Percentiles rank a stretch among this genome's conserved stretches.
These are phyloP conservation scores for Aspergillus campestris DNA, from an alignment of 495 filamentous ascomycete genomes.

Conservation along the genomic window DNA sequence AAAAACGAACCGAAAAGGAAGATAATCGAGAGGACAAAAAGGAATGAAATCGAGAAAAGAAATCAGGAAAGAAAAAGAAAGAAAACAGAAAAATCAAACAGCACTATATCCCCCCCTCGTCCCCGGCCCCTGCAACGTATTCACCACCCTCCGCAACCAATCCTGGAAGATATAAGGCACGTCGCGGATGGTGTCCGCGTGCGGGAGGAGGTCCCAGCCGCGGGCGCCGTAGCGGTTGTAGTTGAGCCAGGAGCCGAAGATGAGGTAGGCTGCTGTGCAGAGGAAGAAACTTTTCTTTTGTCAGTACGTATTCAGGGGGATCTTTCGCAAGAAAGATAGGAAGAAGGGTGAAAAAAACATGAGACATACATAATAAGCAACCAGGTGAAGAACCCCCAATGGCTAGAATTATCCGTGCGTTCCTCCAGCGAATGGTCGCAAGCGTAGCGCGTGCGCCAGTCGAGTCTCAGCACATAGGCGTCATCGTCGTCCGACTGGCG, in stretches of 20 bases:
- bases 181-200: constrained; percentile 86
- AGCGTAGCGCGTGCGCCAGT: constrained; percentile 80
- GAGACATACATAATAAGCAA: constrained; percentile 83
- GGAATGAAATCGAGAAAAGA: neutral
- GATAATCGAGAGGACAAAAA: neutral
- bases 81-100: constrained; percentile 45
- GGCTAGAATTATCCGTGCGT: constrained; percentile 29
- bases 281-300: constrained; percentile 61
- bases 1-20: too few species aligned
- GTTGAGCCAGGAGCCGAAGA: constrained; percentile 98
- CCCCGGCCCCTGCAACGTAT: constrained; percentile 69
- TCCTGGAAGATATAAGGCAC: constrained; percentile 88
- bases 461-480: constrained; percentile 53
- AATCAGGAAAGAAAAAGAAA: constrained; percentile 3
- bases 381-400: constrained; percentile 98
- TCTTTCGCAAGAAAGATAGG: neutral
- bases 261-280: constrained; percentile 78
- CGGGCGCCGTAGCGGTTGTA: constrained; percentile 94
- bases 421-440: constrained; percentile 53
- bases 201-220: constrained; percentile 92
- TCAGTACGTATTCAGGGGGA: too few species aligned
- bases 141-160: constrained; percentile 68
- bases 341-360: neutral
- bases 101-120: constrained; percentile 90
- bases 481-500: constrained; percentile 39